These are phyloP conservation scores for Vitis vinifera DNA, from an alignment of 164 flowering plant genomes.

Conservation along the genomic window ASM3070453v1 NC_081811.1:4213001-4213500, in stretches of 20 bases:
- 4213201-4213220: conserved; percentile 72
- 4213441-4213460: conserved; percentile 83
- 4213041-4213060: conserved; percentile 85
- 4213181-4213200: conserved; percentile 87
- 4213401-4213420: conserved; percentile 85
- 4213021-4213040: conserved; percentile 82
- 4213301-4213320: conserved; percentile 70
- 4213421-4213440: conserved; percentile 84
- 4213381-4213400: conserved; percentile 66
- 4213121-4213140: conserved; percentile 49
- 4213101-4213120: conserved; percentile 67
- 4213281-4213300: conserved; percentile 73
- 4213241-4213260: conserved; percentile 85
- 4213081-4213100: conserved; percentile 62
- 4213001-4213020: conserved; percentile 75
- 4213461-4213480: conserved; percentile 94
- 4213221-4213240: conserved; percentile 87
- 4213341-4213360: conserved; percentile 85
- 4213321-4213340: conserved; percentile 74
- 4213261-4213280: conserved; percentile 69
- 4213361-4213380: conserved; percentile 80
- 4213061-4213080: conserved; percentile 76
- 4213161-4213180: conserved; percentile 57
- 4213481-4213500: conserved; percentile 84
- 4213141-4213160: conserved; percentile 69